These are phyloP conservation scores for Spizellomyces sp. DNA, from an alignment of 192 early-diverging fungal genomes.

Conservation along the genomic window DNA sequence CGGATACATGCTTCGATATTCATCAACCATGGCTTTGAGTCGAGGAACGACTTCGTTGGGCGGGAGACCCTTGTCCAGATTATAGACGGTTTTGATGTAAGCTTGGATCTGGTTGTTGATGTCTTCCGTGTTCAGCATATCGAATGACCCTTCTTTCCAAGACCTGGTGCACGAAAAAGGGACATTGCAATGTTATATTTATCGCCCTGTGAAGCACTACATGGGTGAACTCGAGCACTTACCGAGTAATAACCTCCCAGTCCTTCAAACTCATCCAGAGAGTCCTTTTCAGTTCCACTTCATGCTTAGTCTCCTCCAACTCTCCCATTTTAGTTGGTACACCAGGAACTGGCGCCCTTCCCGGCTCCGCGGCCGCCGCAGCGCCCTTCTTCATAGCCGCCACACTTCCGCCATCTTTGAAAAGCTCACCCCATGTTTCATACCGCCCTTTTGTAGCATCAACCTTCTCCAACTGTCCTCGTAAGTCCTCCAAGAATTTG, in stretches of 20 bases:
- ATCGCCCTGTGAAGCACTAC: slow-evolving; percentile 11
- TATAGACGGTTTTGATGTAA: slow-evolving; percentile 60
- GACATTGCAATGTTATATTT: slow-evolving; percentile 6
- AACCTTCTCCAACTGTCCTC: slow-evolving; percentile 40
- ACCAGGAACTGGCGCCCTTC: slow-evolving; percentile 8
- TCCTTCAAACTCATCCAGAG: slow-evolving; percentile 61
- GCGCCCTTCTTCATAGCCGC: slow-evolving; percentile 22
- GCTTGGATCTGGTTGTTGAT: slow-evolving; percentile 54
- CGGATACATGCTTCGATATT: slow-evolving; percentile 54
- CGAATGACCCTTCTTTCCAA: slow-evolving; percentile 54
- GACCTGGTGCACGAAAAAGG: background rate
- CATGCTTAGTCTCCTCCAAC: slow-evolving; percentile 56
- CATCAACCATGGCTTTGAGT: slow-evolving; percentile 58
- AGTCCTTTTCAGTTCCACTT: slow-evolving; percentile 60
- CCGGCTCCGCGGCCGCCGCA: slow-evolving; percentile 22
- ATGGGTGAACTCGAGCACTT: slow-evolving; percentile 8
- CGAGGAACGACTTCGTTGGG: slow-evolving; percentile 67
- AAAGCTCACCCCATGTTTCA: slow-evolving; percentile 55
- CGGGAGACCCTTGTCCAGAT: slow-evolving; percentile 65
- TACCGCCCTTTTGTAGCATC: slow-evolving; percentile 49
- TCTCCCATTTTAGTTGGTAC: slow-evolving; percentile 41
- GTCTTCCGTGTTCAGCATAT: slow-evolving; percentile 59
- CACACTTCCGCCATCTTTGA: slow-evolving; percentile 52
- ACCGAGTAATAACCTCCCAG: slow-evolving; percentile 56
- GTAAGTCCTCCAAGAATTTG: slow-evolving; percentile 52